These are phyloP conservation scores for Dimargaris xerosporica DNA, from an alignment of 192 early-diverging fungal genomes.

Conservation along the genomic window DNA sequence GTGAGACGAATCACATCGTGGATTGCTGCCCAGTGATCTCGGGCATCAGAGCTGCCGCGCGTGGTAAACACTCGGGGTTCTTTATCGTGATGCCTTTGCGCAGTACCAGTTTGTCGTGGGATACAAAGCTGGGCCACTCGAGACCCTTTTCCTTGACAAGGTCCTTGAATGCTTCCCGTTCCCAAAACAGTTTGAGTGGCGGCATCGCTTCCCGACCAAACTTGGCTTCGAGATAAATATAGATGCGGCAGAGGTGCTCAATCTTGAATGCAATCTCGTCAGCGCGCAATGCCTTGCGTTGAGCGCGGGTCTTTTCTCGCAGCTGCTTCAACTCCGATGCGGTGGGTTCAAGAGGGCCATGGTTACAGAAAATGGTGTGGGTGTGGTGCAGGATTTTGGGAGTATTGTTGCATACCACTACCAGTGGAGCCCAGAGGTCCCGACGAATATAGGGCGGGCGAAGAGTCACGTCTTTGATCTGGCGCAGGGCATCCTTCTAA, in stretches of 20 bases:
- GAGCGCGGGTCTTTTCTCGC: neutral
- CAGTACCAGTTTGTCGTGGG: neutral
- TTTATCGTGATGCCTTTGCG: neutral
- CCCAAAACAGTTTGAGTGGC: slow-evolving; percentile 6
- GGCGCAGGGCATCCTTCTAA: slow-evolving; percentile 15
- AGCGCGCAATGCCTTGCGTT: neutral
- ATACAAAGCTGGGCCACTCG: slow-evolving; percentile 8
- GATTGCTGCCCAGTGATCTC: no score
- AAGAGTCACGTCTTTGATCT: slow-evolving; percentile 19
- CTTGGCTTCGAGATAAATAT: slow-evolving; percentile 10
- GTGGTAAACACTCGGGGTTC: slow-evolving; percentile 6
- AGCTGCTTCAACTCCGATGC: neutral
- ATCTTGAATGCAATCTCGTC: neutral
- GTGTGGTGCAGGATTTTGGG: neutral
- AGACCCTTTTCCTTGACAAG: neutral
- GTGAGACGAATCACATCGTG: no score
- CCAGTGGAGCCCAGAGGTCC: slow-evolving; percentile 30
- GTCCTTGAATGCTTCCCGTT: slow-evolving; percentile 5
- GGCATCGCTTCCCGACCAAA: slow-evolving; percentile 3
- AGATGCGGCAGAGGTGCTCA: slow-evolving; percentile 9
- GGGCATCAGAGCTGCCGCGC: no score
- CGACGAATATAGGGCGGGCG: slow-evolving; percentile 23
- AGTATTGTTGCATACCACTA: slow-evolving; percentile 15
- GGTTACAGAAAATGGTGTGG: neutral
- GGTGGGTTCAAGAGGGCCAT: neutral